These are phyloP conservation scores for Extremus antarcticus DNA, from an alignment of 495 filamentous ascomycete genomes.

Conservation along the genomic window DNA sequence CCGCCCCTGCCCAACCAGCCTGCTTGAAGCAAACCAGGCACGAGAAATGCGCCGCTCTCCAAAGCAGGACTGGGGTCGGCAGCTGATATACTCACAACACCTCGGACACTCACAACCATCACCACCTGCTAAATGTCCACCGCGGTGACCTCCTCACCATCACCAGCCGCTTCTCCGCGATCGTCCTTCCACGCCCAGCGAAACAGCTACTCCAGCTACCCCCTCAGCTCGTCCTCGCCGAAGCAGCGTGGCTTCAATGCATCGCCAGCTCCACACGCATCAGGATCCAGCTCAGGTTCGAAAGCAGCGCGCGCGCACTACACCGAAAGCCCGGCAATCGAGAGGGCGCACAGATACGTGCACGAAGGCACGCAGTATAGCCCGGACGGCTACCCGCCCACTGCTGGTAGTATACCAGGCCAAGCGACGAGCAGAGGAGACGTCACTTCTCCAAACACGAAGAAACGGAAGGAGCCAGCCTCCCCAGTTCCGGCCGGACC, in stretches of 20 bases:
- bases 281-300: background rate
- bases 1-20: background rate
- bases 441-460: background rate
- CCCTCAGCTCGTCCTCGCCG: background rate
- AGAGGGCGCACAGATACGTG: constrained; percentile 7
- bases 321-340: background rate
- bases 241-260: constrained; percentile 13
- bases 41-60: background rate
- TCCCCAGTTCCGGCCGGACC: background rate
- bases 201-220: background rate
- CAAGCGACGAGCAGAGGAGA: background rate
- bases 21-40: background rate
- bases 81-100: background rate
- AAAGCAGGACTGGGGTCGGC: background rate
- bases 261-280: background rate
- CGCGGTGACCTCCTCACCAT: constrained; percentile 16
- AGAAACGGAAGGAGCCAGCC: constrained; percentile 12
- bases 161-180: constrained; percentile 11
- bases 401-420: constrained; percentile 1
- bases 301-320: constrained; percentile 1
- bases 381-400: constrained; percentile 29
- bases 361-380: constrained; percentile 32
- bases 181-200: constrained; percentile 11
- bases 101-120: background rate
- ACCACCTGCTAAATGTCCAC: constrained; percentile 9